Evolutionary conservation across 306 rosid genomes (phyloP).

Genomic region (Cucumis cinereus): DNA sequence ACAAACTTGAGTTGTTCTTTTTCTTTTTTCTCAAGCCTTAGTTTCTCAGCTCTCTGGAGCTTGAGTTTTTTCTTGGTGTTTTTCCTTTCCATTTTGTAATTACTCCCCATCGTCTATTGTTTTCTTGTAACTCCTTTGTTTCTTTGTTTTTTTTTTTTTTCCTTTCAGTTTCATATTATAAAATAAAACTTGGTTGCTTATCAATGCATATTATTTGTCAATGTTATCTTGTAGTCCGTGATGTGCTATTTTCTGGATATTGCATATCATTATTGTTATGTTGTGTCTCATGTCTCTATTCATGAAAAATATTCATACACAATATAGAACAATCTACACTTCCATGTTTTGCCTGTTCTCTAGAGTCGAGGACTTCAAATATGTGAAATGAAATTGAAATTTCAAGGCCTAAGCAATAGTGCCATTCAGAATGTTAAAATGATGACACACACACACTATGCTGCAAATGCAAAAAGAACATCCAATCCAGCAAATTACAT

Average conservation of each 20-base stretch:
- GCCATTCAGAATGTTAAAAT: neutral
- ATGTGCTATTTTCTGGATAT: neutral
- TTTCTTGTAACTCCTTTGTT: neutral
- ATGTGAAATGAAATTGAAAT: neutral
- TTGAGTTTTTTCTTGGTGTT: neutral
- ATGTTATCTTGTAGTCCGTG: neutral
- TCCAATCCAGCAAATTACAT: neutral
- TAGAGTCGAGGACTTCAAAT: neutral
- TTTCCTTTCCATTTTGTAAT: neutral
- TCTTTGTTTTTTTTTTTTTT: too few relatives aligned
- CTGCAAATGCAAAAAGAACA: neutral
- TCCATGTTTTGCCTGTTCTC: neutral
- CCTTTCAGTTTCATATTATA: neutral
- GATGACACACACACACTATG: neutral
- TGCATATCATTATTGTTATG: neutral
- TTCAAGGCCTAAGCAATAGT: neutral
- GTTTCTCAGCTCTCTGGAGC: too few relatives aligned
- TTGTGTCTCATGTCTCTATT: neutral
- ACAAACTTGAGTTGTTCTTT: too few relatives aligned
- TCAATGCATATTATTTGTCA: neutral
- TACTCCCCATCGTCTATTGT: neutral
- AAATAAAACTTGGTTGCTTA: neutral
- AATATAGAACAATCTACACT: neutral
- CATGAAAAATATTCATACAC: neutral
- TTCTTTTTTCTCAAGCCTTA: too few relatives aligned